A percentile compares a stretch with the other conserved stretches of the same genome.
These are phyloP conservation scores for Aspergillus udagawae DNA, from an alignment of 2,329 filamentous ascomycete species.

Conservation along the genomic window DNA sequence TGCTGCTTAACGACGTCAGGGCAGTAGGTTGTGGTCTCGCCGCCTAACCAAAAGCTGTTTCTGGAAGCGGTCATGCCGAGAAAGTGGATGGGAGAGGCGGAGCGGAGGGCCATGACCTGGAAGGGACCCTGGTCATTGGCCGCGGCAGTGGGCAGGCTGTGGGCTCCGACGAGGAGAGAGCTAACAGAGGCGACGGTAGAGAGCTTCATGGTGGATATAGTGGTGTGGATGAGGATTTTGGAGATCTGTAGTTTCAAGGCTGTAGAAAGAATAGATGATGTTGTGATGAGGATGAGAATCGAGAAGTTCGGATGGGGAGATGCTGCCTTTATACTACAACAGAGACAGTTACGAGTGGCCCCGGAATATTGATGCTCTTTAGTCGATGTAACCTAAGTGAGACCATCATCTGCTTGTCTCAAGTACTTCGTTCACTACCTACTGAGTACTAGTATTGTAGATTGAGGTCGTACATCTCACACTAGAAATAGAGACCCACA, in stretches of 20 bases:
- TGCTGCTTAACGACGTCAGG: constrained; percentile 33
- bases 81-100: constrained; percentile 47
- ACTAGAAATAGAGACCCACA: neutral
- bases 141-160: neutral
- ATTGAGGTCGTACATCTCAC: neutral
- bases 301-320: neutral
- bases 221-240: neutral
- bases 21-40: constrained; percentile 46
- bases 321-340: neutral
- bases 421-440: neutral
- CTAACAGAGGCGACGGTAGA: neutral
- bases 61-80: constrained; percentile 43
- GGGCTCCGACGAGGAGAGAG: neutral
- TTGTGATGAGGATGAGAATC: neutral
- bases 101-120: constrained; percentile 41
- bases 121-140: constrained; percentile 27
- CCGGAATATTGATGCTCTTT: neutral
- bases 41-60: constrained; percentile 48
- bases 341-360: neutral
- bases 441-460: neutral
- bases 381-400: neutral
- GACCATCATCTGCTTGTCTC: neutral
- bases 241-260: neutral
- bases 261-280: neutral
- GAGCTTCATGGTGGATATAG: neutral